phyloP scores from a whole-genome alignment of 2,329 filamentous ascomycete species.

The Neofusicoccum parvum region DNA sequence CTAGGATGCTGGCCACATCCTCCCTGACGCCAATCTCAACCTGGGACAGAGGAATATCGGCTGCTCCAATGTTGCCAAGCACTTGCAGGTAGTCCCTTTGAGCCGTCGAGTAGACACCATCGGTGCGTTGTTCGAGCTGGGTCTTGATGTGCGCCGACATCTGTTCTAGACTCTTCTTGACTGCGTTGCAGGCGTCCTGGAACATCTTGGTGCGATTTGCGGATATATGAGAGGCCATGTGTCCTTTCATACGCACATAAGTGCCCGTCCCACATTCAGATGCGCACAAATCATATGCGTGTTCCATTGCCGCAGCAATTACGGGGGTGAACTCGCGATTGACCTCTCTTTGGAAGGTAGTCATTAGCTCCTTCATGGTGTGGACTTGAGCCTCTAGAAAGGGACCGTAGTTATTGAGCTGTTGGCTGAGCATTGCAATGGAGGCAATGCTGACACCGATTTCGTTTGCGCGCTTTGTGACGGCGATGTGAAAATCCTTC shows the following conservation, averaged over 20 bases:
- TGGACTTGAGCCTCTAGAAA: constrained; percentile 43
- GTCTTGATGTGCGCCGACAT: constrained; percentile 49
- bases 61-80: constrained; percentile 30
- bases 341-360: constrained; percentile 52
- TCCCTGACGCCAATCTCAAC: not conserved
- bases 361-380: constrained; percentile 42
- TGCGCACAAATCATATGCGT: constrained; percentile 50
- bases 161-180: constrained; percentile 42
- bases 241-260: constrained; percentile 55
- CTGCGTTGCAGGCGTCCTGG: constrained; percentile 43
- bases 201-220: constrained; percentile 53
- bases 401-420: constrained; percentile 46
- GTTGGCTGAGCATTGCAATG: constrained; percentile 43
- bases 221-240: constrained; percentile 52
- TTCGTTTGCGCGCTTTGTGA: constrained; percentile 43
- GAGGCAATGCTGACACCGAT: constrained; percentile 44
- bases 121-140: constrained; percentile 46
- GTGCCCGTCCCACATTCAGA: constrained; percentile 50
- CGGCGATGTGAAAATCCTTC: constrained; percentile 44
- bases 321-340: constrained; percentile 57
- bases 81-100: constrained; percentile 41
- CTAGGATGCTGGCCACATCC: not conserved
- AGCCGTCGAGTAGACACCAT: constrained; percentile 47
- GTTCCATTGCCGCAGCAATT: constrained; percentile 49
- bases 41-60: not conserved